Conservation (phyloP, 352 stramenopile genomes). For the Blastocystis sp. region DNA sequence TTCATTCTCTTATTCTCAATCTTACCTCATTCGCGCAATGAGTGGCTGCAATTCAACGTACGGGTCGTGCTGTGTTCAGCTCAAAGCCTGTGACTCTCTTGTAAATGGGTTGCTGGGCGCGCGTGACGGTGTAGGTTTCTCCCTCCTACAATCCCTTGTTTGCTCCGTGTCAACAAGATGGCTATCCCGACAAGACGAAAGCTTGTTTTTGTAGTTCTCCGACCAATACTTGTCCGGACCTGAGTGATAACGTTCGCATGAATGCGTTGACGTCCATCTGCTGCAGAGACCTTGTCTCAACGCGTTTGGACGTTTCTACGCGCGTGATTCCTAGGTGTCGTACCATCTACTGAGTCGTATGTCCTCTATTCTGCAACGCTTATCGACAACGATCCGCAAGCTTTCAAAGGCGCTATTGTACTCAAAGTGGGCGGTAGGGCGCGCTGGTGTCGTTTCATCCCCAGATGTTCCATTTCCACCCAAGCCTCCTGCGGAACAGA, state of each 20-base stretch:
- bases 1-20: not conserved
- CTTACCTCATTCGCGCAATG: not conserved
- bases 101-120: not conserved
- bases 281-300: not conserved
- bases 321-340: not conserved
- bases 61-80: not conserved
- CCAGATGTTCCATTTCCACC: not conserved
- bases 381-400: slow-evolving; percentile 19
- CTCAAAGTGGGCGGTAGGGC: not conserved
- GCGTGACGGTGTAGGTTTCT: not conserved
- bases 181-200: not conserved
- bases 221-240: not conserved
- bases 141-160: not conserved
- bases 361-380: slow-evolving; percentile 14
- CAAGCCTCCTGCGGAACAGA: not conserved
- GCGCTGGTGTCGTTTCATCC: not conserved
- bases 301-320: not conserved
- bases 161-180: not conserved
- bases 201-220: not conserved
- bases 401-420: slow-evolving; percentile 48
- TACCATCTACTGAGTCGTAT: not conserved
- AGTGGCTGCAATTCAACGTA: not conserved
- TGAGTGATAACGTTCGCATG: not conserved
- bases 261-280: not conserved
- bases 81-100: not conserved